Percentiles rank a stretch among this genome's conserved stretches.
phyloP scores from a whole-genome alignment of 106 monocot species.

The Dioscorea alata region DNA sequence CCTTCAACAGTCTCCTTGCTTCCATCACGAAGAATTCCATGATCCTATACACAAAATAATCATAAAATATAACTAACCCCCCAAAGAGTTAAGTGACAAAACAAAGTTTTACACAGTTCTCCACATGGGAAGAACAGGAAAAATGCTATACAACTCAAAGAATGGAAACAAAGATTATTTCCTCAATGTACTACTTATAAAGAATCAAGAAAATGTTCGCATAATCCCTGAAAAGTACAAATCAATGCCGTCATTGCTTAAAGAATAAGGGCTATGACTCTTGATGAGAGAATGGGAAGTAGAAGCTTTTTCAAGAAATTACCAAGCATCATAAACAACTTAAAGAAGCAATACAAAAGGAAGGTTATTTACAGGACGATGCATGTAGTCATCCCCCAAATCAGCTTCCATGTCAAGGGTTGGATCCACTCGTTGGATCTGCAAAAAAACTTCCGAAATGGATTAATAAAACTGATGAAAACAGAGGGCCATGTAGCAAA shows the following conservation, averaged over 20 bases:
- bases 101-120: no score
- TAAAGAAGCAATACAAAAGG: not conserved
- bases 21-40: constrained; percentile 90
- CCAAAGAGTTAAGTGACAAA: not conserved
- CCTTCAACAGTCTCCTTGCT: constrained; percentile 57
- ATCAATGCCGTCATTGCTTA: no score
- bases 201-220: no score
- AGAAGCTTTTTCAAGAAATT: not conserved
- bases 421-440: constrained; percentile 96
- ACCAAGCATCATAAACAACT: not conserved
- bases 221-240: no score
- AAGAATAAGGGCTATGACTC: no score
- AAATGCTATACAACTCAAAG: no score
- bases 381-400: constrained; percentile 85
- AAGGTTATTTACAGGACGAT: constrained; percentile 52
- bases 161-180: no score
- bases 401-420: constrained; percentile 97
- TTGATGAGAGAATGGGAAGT: not conserved
- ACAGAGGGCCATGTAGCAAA: no score
- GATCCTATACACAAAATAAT: constrained; percentile 39
- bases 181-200: no score
- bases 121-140: no score
- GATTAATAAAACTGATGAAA: no score
- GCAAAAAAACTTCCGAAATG: constrained; percentile 4
- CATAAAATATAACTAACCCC: not conserved